Base-by-base conservation (phyloP, 306 rosid species). In the Quercus bicolor region DNA sequence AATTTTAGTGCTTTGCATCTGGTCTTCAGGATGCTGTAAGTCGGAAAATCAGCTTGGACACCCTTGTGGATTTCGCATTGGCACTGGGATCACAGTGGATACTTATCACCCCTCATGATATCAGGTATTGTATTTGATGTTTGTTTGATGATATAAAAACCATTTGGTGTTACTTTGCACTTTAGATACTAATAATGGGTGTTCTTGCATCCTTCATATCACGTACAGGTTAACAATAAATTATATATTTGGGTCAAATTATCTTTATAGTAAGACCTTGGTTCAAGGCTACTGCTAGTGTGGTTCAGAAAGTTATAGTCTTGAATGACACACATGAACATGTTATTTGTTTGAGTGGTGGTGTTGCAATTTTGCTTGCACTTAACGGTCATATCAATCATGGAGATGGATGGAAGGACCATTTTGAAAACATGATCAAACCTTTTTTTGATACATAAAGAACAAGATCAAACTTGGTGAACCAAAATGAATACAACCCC, bases 51-150 rank as follows among this genome's bases (percentile, higher is more conserved):
- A 95, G 97, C 85, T 81, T 95, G 79, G 98, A 95, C 78, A 92
- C 97, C 29, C 88, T 95, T 40, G 89, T 95, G 3, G 98, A 95
- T 59, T 91, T 92, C 77, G 95, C 97, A 2, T 81, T 81, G 84
- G 87, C 80, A 26, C 92, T 92, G 85, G 97, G 98, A 78, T 92
- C 98, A 74, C 98, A 95, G 55, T 95, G 98, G 98, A 82, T 92
- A 85, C 88, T 92, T 78, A 91, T 95, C 68, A 95, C 98, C 48
- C 98, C 98, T 13, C 95, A 92, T 83, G 98, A 95, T 70, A 90
- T 91, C 78, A 84, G 98, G 98, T 95, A 91, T 62, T 69, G 74
- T 18, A 69, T 70, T 66, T 56, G 74, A 33, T 72, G 24, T 21
- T 69, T n/a, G 33, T 65, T 71, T 73, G 15, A 56, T 20, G 21